Evolutionary conservation across 2,329 filamentous ascomycete genomes (phyloP).

Genomic region (Teratosphaeria pseudoeucalypti): DNA sequence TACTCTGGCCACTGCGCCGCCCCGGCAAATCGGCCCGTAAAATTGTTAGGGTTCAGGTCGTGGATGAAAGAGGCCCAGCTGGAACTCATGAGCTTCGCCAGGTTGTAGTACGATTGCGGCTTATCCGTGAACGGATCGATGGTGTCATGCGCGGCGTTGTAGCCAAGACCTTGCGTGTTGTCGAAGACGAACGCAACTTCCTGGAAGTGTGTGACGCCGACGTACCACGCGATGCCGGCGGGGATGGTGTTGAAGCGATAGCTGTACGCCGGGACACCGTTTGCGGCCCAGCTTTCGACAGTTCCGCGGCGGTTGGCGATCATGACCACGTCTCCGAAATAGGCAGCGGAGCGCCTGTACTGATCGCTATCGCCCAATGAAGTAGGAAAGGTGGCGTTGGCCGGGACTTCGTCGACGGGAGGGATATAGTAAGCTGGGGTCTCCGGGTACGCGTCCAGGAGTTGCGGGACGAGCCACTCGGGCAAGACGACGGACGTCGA

Average conservation of each 20-base stretch:
- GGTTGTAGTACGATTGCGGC: slow-evolving; percentile 26
- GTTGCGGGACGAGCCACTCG: slow-evolving; percentile 30
- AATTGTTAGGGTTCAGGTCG: slow-evolving; percentile 30
- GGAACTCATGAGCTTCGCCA: slow-evolving; percentile 34
- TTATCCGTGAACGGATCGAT: slow-evolving; percentile 27
- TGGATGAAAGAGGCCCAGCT: slow-evolving; percentile 38
- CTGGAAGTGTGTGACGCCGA: slow-evolving; percentile 45
- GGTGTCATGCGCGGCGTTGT: slow-evolving; percentile 22
- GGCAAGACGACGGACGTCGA: not conserved
- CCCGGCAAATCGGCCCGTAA: slow-evolving; percentile 10
- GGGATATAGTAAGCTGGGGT: slow-evolving; percentile 28
- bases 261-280: slow-evolving; percentile 44
- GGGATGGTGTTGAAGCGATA: slow-evolving; percentile 53
- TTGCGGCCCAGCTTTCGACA: slow-evolving; percentile 41
- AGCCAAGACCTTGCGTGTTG: slow-evolving; percentile 35
- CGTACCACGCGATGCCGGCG: slow-evolving; percentile 32
- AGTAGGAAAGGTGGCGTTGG: slow-evolving; percentile 28
- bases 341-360: slow-evolving; percentile 46
- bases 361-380: slow-evolving; percentile 13
- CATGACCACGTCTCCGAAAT: slow-evolving; percentile 31
- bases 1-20: slow-evolving; percentile 32
- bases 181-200: slow-evolving; percentile 36
- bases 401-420: slow-evolving; percentile 24
- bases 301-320: slow-evolving; percentile 46
- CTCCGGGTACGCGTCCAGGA: slow-evolving; percentile 41